Base-by-base conservation (phyloP, 345 rosid species). In the Lepidium didymum region DNA sequence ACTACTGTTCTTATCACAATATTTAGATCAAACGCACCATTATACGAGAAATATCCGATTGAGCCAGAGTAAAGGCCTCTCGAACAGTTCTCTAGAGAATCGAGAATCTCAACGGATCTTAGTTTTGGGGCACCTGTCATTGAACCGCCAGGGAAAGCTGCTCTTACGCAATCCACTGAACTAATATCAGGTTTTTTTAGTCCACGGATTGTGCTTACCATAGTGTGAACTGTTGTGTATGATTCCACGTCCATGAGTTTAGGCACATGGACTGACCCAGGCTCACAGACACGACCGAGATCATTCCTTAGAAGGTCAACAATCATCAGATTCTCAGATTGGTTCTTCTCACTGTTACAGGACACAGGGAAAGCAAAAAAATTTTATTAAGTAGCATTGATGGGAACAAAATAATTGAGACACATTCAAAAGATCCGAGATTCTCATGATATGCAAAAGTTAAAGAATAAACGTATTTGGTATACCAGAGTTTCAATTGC, bases 91-190 rank as follows among this genome's bases (percentile, higher is more conserved):
- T 94, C 97, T 6, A 94, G 67, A 40, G 90, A 86, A 69, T 94
- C 97, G 3, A 94, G 84, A 65, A 94, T 79, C 65, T 91, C 95
- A 65, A 91, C 87, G 2, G 99, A 94, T 75, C 99, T 83, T 75
- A 89, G 77, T 78, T 94, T 94, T 1, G 99, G 99, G 1, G 99
- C 99, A 51, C 99, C 99, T 0, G 96, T 94, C 99, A 94, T 94
- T 34, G 99, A 94, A 27, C 97, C 96, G 1, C 99, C 99, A 0
- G 97, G 97, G 76, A 89, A 94, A 44, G 97, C 97, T 54, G 96
- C 95, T 78, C 76, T 80, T 4, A 94, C 85, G 29, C 92, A 91
- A 42, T 84, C 90, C 2, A 87, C 81, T 19, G 95, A 87, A 36
- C 81, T 87, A 8, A 86, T 66, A 25, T 86, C 82, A 14, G 87